Conservation (phyloP, 768 basidiomycete species). For the Solioccasus polychromus region DNA sequence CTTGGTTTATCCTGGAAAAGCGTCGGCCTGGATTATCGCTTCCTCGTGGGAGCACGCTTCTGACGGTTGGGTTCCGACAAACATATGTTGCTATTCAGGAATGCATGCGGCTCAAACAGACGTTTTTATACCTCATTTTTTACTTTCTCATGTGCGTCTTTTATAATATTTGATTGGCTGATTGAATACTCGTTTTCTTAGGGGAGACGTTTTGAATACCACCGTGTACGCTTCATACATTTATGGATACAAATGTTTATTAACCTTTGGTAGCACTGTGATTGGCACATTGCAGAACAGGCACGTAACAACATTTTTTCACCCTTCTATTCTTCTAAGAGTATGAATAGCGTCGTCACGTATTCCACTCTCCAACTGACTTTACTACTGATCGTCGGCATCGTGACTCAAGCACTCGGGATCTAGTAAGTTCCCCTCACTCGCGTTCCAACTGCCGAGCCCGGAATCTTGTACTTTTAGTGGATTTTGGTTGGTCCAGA, state of each 20-base stretch:
- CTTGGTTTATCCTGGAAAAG: constrained; percentile 73
- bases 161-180: background rate
- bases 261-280: constrained; percentile 49
- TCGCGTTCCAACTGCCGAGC: background rate
- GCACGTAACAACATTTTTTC: constrained; percentile 27
- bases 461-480: constrained; percentile 28
- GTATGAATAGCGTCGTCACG: constrained; percentile 50
- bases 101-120: constrained; percentile 67
- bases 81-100: constrained; percentile 59
- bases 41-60: constrained; percentile 51
- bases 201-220: constrained; percentile 76
- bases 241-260: background rate
- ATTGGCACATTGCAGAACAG: constrained; percentile 70
- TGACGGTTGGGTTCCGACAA: constrained; percentile 69
- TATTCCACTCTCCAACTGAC: constrained; percentile 75
- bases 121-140: constrained; percentile 69
- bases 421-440: constrained; percentile 53
- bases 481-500: constrained; percentile 68
- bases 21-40: constrained; percentile 60
- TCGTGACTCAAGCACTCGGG: constrained; percentile 60
- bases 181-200: constrained; percentile 19
- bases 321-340: constrained; percentile 4
- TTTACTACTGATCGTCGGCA: constrained; percentile 62
- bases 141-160: constrained; percentile 68
- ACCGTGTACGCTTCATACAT: constrained; percentile 50